These are phyloP conservation scores for Casuarina equisetifolia DNA, from an alignment of 306 rosid species.

Conservation along the genomic window DNA sequence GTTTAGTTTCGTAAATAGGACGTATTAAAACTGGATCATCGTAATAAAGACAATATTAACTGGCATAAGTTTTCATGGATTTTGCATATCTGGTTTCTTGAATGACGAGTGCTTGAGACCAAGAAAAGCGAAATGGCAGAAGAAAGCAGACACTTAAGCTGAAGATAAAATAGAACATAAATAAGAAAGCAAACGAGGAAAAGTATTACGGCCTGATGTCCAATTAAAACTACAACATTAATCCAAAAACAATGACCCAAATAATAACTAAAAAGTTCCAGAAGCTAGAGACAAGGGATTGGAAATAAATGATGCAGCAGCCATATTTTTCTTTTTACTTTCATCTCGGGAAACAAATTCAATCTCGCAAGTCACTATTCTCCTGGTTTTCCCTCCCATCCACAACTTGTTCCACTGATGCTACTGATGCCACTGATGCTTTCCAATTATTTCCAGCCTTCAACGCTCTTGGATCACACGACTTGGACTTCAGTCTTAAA, in stretches of 20 bases:
- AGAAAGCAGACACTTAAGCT: no score
- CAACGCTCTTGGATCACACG: slow-evolving; percentile 36
- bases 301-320: background rate
- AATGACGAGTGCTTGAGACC: no score
- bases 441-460: slow-evolving; percentile 42
- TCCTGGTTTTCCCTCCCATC: slow-evolving; percentile 39
- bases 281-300: background rate
- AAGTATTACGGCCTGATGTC: no score
- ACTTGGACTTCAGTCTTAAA: slow-evolving; percentile 48
- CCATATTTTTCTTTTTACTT: background rate
- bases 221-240: background rate
- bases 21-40: no score
- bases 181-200: no score
- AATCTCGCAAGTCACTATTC: slow-evolving; percentile 28
- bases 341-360: background rate
- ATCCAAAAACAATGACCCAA: slow-evolving; percentile 2
- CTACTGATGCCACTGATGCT: slow-evolving; percentile 40
- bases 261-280: background rate
- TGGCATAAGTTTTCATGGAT: no score
- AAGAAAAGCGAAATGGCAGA: no score
- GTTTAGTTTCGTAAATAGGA: no score
- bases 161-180: no score
- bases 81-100: no score
- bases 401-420: background rate
- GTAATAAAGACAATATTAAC: no score